Evolutionary conservation across 1,284 basidiomycete genomes (phyloP).

Genomic region (Cutaneotrichosporon cavernicola): DNA sequence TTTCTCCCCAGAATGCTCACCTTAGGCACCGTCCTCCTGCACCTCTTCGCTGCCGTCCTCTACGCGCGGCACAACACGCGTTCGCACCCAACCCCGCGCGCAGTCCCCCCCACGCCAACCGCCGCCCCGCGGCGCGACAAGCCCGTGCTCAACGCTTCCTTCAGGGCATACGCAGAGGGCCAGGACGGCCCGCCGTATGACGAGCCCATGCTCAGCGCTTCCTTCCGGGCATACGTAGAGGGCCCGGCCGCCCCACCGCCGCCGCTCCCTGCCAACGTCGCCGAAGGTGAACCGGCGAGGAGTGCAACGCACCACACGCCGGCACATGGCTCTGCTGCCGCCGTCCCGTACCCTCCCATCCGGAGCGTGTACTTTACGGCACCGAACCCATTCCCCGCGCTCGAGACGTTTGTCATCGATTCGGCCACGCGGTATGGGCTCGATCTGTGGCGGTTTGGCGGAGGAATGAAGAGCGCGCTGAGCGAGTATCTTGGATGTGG

Average conservation of each 20-base stretch:
- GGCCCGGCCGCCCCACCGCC: conserved; percentile 21
- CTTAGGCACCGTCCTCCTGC: conserved; percentile 91
- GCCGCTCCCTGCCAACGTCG: conserved; percentile 19
- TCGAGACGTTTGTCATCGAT: conserved; percentile 79
- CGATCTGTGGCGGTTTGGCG: conserved; percentile 71
- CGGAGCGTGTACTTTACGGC: conserved; percentile 85
- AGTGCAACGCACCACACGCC: conserved; percentile 23
- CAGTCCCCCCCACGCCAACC: background rate
- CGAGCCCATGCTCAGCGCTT: background rate
- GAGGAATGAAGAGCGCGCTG: conserved; percentile 80
- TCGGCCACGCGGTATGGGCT: conserved; percentile 70
- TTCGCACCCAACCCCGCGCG: background rate
- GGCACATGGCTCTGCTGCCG: conserved; percentile 27
- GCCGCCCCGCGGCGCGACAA: background rate
- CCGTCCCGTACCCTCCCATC: conserved; percentile 58
- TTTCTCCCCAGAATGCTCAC: background rate
- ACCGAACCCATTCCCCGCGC: conserved; percentile 76
- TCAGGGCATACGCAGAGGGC: background rate
- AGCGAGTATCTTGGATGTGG: conserved; percentile 65
- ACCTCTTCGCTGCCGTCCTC: conserved; percentile 76
- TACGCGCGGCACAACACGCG: conserved; percentile 37
- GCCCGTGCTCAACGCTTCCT: background rate
- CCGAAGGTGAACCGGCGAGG: background rate
- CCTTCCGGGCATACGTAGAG: conserved; percentile 2
- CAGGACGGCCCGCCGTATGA: background rate